Conservation (phyloP, 2,329 filamentous ascomycete genomes). For the Lachnellula arida region DNA sequence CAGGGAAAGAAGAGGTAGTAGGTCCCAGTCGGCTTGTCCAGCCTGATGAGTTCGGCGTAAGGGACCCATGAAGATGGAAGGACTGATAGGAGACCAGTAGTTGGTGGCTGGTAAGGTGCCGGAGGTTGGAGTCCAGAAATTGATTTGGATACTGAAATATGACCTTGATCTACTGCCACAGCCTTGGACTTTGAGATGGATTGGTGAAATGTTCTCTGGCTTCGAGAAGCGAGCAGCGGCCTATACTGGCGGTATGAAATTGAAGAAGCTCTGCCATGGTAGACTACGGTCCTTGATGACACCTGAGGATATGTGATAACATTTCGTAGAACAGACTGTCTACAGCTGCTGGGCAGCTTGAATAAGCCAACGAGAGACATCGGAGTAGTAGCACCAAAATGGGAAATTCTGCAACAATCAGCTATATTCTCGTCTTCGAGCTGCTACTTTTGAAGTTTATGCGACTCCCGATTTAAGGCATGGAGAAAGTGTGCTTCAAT, state of each 20-base stretch:
- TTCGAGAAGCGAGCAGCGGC: neutral
- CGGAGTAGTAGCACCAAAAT: neutral
- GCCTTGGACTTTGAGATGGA: neutral
- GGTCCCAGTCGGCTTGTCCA: conserved; percentile 77
- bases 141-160: neutral
- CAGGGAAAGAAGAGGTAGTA: conserved; percentile 86
- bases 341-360: neutral
- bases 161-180: neutral
- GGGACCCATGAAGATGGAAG: conserved; percentile 69
- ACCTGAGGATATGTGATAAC: neutral
- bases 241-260: neutral
- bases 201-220: neutral
- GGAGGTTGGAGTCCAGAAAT: neutral
- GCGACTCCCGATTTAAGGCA: neutral
- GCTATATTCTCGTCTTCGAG: neutral
- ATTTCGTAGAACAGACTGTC: neutral
- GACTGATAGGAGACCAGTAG: conserved; percentile 62
- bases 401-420: neutral
- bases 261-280: neutral
- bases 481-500: neutral
- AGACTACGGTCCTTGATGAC: neutral
- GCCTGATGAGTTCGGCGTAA: conserved; percentile 74
- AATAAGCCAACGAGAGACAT: neutral
- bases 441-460: neutral
- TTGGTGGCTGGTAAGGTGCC: conserved; percentile 58